phyloP scores from a whole-genome alignment of 73 alveolate species.

The Breviolum minutum region DNA sequence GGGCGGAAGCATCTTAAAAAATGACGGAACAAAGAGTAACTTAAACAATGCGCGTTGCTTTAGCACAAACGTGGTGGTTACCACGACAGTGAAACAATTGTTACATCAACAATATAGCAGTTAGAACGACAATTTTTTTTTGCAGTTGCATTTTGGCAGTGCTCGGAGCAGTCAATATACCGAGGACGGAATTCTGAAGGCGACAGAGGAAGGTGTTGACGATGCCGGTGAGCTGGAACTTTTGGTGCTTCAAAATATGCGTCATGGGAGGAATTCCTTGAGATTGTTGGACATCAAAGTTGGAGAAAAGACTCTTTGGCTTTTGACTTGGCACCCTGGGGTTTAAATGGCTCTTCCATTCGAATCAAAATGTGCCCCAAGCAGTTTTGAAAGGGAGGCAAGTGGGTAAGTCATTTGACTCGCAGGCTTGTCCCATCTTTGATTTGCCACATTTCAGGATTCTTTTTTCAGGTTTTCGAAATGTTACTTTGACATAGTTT shows the following conservation, averaged over 20 bases:
- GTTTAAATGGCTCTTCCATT: background rate
- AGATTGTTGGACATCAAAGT: constrained; percentile 81
- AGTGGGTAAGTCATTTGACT: too few species aligned
- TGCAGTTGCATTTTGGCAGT: background rate
- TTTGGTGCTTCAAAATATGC: constrained; percentile 44
- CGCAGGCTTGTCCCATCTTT: background rate
- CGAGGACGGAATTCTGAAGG: constrained; percentile 37
- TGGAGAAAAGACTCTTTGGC: background rate
- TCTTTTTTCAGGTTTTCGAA: background rate
- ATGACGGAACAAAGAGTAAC: too few species aligned
- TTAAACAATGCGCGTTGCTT: too few species aligned
- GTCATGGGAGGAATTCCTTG: constrained; percentile 45
- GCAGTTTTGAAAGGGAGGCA: background rate
- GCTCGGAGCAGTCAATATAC: too few species aligned
- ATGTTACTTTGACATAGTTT: background rate
- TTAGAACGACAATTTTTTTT: too few species aligned
- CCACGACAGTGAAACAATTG: too few species aligned
- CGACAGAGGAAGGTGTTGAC: background rate
- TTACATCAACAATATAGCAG: too few species aligned
- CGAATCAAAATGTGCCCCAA: too few species aligned
- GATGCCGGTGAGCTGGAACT: constrained; percentile 14
- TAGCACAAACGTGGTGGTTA: too few species aligned
- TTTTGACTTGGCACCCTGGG: background rate
- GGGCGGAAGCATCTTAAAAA: too few species aligned
- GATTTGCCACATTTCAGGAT: background rate